These are phyloP conservation scores for Amphirosellinia nigrospora DNA, from an alignment of 495 filamentous ascomycete genomes.

Conservation along the genomic window DNA sequence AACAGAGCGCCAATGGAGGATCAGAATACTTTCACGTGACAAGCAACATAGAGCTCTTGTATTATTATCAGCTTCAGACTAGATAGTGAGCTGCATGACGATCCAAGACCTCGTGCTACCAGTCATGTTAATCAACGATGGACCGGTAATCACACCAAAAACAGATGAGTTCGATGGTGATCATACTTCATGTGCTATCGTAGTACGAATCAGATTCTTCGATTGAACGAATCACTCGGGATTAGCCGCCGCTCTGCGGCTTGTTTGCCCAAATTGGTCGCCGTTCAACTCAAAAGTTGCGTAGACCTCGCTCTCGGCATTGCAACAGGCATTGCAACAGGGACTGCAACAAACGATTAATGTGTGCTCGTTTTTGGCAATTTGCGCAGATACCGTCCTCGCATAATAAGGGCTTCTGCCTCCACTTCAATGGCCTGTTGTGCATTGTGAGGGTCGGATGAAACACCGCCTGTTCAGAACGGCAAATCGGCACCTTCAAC, in stretches of 20 bases:
- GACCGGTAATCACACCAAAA: constrained; percentile 36
- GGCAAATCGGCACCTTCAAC: constrained; percentile 12
- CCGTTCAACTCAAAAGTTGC: neutral
- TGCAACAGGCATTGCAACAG: constrained; percentile 1
- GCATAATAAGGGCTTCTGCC: constrained; percentile 5
- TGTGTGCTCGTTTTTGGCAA: constrained; percentile 1
- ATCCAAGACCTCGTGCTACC: constrained; percentile 34
- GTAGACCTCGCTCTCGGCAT: constrained; percentile 10
- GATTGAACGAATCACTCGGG: neutral
- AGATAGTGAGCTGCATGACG: constrained; percentile 33
- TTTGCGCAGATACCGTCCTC: neutral
- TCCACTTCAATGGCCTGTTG: constrained; percentile 11
- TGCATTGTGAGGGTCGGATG: constrained; percentile 23
- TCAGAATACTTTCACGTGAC: constrained; percentile 3
- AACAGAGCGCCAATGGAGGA: constrained; percentile 6
- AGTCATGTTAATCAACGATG: constrained; percentile 33
- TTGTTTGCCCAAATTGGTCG: constrained; percentile 10
- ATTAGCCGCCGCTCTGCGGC: constrained; percentile 4
- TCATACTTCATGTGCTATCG: constrained; percentile 35
- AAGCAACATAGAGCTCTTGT: constrained; percentile 18
- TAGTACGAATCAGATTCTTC: constrained; percentile 1
- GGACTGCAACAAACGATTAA: constrained; percentile 1
- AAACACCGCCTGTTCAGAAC: constrained; percentile 19
- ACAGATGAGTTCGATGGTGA: constrained; percentile 27
- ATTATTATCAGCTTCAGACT: constrained; percentile 23